Percentiles rank a stretch among this genome's conserved stretches.
Evolutionary conservation across 2,329 filamentous ascomycete species (phyloP).

Genomic region (Fusarium brevicatenulatum): DNA sequence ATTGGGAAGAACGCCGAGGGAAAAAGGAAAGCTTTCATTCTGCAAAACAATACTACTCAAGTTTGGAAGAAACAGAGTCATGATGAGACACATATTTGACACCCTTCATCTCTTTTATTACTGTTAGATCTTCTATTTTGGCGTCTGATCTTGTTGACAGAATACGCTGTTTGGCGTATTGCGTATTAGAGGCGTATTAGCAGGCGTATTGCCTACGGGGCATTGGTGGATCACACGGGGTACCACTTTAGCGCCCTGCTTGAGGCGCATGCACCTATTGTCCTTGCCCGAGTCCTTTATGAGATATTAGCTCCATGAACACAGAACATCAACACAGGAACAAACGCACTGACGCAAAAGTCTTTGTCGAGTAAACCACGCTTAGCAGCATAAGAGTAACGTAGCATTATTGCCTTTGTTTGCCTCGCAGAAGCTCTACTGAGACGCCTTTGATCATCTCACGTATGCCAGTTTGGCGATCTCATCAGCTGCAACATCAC

Average conservation of each 20-base stretch:
- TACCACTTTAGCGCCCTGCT: background rate
- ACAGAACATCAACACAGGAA: background rate
- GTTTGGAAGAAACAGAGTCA: too few relatives aligned
- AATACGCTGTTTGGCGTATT: background rate
- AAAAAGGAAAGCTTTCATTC: background rate
- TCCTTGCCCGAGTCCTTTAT: too few relatives aligned
- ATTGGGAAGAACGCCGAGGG: background rate
- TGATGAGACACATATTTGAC: background rate
- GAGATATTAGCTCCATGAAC: too few relatives aligned
- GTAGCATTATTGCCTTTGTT: rapidly evolving
- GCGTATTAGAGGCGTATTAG: background rate
- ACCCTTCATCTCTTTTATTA: background rate
- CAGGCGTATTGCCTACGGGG: background rate
- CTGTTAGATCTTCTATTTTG: too few relatives aligned
- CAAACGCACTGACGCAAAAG: rapidly evolving
- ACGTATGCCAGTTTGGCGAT: conserved; percentile 3
- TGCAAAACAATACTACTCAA: background rate
- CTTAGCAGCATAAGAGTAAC: background rate
- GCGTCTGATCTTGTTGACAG: too few relatives aligned
- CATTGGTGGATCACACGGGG: too few relatives aligned
- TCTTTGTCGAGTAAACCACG: rapidly evolving
- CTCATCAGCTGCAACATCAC: conserved; percentile 1
- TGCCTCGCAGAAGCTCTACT: background rate
- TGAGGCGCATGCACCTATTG: background rate
- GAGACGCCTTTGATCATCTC: background rate